These are phyloP conservation scores for Pogostemon cablin DNA, from an alignment of 257 asterid genomes.

Conservation along the genomic window DNA sequence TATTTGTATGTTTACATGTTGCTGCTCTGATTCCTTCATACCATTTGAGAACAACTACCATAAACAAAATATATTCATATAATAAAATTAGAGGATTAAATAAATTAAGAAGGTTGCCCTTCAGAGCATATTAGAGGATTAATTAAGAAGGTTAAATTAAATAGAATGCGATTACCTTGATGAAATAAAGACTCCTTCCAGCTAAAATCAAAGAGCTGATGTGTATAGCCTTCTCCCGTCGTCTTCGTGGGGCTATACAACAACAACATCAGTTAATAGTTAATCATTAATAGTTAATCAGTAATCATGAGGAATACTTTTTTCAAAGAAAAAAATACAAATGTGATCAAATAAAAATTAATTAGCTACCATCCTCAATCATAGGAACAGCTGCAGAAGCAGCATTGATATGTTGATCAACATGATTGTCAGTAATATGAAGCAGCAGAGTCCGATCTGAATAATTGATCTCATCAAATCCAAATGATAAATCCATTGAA, in stretches of 20 bases:
- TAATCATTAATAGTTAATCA: too few relatives aligned
- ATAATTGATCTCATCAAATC: background rate
- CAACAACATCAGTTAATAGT: too few relatives aligned
- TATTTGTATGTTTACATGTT: slow-evolving; percentile 52
- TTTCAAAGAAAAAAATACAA: too few relatives aligned
- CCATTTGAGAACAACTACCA: slow-evolving; percentile 70
- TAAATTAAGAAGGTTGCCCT: slow-evolving; percentile 16
- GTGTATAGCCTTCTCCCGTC: background rate
- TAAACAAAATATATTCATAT: background rate
- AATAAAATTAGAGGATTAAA: background rate
- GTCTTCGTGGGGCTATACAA: too few relatives aligned
- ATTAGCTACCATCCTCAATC: too few relatives aligned
- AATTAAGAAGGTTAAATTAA: background rate
- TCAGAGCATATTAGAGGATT: too few relatives aligned
- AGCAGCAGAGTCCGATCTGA: background rate
- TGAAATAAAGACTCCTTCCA: too few relatives aligned
- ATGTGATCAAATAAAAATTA: too few relatives aligned
- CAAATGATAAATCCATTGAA: background rate
- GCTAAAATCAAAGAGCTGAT: background rate
- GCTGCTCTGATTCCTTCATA: slow-evolving; percentile 54
- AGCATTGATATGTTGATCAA: too few relatives aligned
- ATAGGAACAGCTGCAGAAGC: too few relatives aligned
- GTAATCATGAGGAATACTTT: too few relatives aligned
- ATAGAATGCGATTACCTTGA: background rate
- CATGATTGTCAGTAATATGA: too few relatives aligned